These are phyloP conservation scores for Phoenix roebelenii DNA, from an alignment of 176 grass and related monocot species.

Conservation along the genomic window DNA sequence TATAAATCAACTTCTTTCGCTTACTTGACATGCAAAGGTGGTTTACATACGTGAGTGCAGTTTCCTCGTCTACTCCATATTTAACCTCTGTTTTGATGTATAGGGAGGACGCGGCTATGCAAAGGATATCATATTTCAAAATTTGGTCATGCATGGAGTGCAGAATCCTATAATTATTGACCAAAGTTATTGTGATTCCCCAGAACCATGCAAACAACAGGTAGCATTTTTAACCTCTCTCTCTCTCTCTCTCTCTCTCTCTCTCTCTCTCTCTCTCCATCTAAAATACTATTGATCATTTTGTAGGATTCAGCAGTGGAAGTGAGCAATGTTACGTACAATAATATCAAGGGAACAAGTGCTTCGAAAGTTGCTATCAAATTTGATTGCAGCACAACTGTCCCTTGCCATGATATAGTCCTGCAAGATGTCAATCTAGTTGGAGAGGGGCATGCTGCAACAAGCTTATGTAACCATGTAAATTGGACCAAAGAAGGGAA, in stretches of 20 bases:
- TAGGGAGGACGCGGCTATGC: slow-evolving; percentile 46
- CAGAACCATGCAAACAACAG: slow-evolving; percentile 20
- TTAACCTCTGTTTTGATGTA: neutral
- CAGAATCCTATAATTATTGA: slow-evolving; percentile 53
- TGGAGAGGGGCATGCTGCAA: neutral
- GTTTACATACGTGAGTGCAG: neutral
- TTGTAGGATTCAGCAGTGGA: neutral
- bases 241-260: too few species aligned
- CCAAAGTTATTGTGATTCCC: slow-evolving; percentile 39
- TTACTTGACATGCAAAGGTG: neutral
- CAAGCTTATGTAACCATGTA: neutral
- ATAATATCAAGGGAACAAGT: neutral
- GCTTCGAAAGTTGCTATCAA: neutral
- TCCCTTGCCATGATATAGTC: neutral
- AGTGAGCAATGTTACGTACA: neutral
- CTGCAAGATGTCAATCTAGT: neutral
- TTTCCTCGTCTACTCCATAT: neutral
- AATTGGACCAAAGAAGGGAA: neutral
- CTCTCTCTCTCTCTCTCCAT: too few species aligned
- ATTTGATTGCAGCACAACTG: neutral
- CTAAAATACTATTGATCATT: too few species aligned
- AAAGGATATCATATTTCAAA: slow-evolving; percentile 38
- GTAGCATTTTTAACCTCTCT: neutral
- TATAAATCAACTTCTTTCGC: too few species aligned
- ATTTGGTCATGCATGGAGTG: slow-evolving; percentile 34